Percentiles rank a stretch among this genome's conserved stretches.
Conservation (phyloP, 2,329 filamentous ascomycete genomes). For the Incumbomyces lentus region DNA sequence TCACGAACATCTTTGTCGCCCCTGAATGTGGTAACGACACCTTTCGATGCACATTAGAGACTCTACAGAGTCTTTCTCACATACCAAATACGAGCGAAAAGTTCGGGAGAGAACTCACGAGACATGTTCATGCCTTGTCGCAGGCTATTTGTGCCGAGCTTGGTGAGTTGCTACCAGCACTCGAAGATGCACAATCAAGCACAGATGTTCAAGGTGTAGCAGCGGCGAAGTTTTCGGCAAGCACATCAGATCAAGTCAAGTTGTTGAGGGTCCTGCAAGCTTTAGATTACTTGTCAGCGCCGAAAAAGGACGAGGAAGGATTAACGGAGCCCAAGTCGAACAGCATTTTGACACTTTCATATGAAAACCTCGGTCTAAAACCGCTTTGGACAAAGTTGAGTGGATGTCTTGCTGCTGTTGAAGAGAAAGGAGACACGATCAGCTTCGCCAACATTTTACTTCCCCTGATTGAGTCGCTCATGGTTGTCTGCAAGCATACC, state of each 20-base stretch:
- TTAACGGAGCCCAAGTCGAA: constrained; percentile 53
- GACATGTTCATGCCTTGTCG: constrained; percentile 74
- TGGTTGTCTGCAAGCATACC: constrained; percentile 99
- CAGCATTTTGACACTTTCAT: constrained; percentile 75
- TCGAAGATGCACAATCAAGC: constrained; percentile 73
- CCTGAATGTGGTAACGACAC: constrained; percentile 96
- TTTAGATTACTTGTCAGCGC: constrained; percentile 88
- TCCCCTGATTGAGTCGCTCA: constrained; percentile 87
- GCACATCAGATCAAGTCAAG: constrained; percentile 94
- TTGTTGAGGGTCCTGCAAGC: constrained; percentile 84
- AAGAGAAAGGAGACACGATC: constrained; percentile 86
- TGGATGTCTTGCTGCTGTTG: constrained; percentile 75
- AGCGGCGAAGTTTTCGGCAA: constrained; percentile 87
- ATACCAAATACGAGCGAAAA: constrained; percentile 81
- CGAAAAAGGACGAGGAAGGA: constrained; percentile 51
- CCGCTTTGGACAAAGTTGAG: constrained; percentile 88
- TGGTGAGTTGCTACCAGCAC: constrained; percentile 72
- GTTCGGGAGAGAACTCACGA: constrained; percentile 87
- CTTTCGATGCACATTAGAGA: constrained; percentile 92
- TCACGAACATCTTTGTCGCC: constrained; percentile 94
- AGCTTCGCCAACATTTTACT: constrained; percentile 93
- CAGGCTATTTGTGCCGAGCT: constrained; percentile 77
- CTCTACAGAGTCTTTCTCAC: constrained; percentile 94
- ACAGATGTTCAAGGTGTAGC: constrained; percentile 94
- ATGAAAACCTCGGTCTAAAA: constrained; percentile 82